Evolutionary conservation across 2,329 filamentous ascomycete genomes (phyloP), one percentile per base, ranked within the genome.

Genomic region (Akanthomyces muscarius): DNA sequence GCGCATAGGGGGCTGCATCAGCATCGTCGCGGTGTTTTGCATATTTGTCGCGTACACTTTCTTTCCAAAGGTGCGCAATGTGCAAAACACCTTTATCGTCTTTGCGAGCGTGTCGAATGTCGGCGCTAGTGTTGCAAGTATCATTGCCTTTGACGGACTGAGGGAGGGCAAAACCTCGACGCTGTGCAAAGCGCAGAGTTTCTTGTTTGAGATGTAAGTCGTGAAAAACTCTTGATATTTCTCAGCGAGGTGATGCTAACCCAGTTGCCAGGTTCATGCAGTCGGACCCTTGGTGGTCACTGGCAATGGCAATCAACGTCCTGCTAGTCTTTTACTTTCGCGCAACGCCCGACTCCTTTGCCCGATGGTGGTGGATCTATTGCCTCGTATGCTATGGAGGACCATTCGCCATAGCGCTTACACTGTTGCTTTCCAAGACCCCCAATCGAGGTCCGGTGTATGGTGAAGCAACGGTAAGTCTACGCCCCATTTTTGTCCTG

Each of bases 261-360:
- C 16, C 28, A 42, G 16, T 45, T 33, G 23, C 11, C 66, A 91
- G 87, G 85, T 92, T 91, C 73, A 89, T 90, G 84, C 87, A 89
- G 67, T 89, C 88, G 5, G 89, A 91, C 74, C 86, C 88, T 0
- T 83, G 89, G 76, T 92, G 88, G 89, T 90, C 89, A 0, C 83
- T 92, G 61, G 89, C 89, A 66, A 94, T 95, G 90, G 89, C 90
- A 3, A 80, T 89, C 71, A 95, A 94, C 70, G 90, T 94, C 65
- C 90, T 89, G 69, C 81, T 93, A 58, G 84, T 86, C 64, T 86
- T 86, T 71, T 86, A 86, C 74, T 82, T 81, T 67, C 78, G 81
- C n/a, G 80, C 81, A 54, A 84, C 79, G 53, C 83, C 84, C 0
- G 88, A 87, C 8, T 87, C 89, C 58, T 92, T 92, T 70, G 82